phyloP scores from a whole-genome alignment of 352 stramenopile genomes.

The Peronosclerospora sorghi region DNA sequence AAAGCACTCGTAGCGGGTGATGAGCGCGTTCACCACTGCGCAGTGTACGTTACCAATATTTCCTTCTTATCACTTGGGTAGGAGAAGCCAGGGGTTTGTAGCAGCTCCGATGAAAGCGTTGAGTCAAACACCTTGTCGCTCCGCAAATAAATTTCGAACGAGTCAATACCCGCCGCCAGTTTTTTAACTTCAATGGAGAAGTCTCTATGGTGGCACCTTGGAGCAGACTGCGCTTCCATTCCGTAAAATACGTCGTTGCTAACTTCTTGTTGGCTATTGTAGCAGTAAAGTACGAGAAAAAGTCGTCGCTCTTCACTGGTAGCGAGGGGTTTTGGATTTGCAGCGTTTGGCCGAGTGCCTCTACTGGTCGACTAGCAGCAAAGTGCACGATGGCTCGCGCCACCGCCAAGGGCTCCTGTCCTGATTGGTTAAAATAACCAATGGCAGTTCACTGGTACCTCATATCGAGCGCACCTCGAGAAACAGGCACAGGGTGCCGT shows the following conservation, averaged over 20 bases:
- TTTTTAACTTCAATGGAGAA: conserved; percentile 36
- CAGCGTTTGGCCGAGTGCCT: conserved; percentile 51
- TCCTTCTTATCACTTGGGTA: conserved; percentile 32
- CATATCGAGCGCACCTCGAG: too few species aligned
- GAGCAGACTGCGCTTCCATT: conserved; percentile 29
- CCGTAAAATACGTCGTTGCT: conserved; percentile 18
- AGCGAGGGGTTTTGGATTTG: conserved; percentile 58
- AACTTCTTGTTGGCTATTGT: conserved; percentile 20
- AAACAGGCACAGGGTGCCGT: too few species aligned
- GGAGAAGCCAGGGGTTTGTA: conserved; percentile 23
- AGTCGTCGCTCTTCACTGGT: conserved; percentile 31
- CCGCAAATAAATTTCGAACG: conserved; percentile 58
- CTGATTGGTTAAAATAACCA: too few species aligned
- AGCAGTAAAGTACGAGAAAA: conserved; percentile 33
- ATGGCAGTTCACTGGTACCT: too few species aligned
- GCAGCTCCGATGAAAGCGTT: conserved; percentile 29
- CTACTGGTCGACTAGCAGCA: conserved; percentile 35
- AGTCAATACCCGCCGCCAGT: conserved; percentile 43
- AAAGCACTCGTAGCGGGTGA: too few species aligned
- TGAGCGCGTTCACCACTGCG: conserved; percentile 28
- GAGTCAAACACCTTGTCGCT: conserved; percentile 59
- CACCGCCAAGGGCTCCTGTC: too few species aligned
- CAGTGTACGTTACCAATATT: conserved; percentile 34
- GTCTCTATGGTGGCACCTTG: conserved; percentile 16
- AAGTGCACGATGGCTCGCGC: conserved; percentile 77